Conservation (phyloP, 306 rosid genomes). For the Corylus avellana region DNA sequence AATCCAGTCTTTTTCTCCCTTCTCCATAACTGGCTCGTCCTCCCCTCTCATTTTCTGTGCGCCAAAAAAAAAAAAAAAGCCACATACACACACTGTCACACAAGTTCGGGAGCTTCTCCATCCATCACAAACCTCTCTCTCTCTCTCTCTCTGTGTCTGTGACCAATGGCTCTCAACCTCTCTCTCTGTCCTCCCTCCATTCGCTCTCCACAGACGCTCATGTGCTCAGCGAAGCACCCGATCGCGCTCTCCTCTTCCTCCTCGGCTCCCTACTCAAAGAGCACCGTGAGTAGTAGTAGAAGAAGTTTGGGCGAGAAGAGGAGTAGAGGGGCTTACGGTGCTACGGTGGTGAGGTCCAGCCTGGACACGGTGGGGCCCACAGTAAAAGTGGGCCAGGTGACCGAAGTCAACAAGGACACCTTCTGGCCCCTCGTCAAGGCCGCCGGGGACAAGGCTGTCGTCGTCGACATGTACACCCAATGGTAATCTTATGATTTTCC, state of each 20-base stretch:
- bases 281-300: conserved; percentile 20
- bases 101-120: neutral
- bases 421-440: conserved; percentile 98
- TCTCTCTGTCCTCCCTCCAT: conserved; percentile 43
- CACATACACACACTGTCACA: no score
- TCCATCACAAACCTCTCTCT: neutral
- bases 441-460: conserved; percentile 87
- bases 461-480: conserved; percentile 97
- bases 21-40: neutral
- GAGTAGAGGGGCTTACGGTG: conserved; percentile 14
- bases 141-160: neutral
- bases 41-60: neutral
- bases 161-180: conserved; percentile 58
- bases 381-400: conserved; percentile 69
- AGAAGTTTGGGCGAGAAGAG: conserved; percentile 11
- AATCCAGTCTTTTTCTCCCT: conserved; percentile 13
- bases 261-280: conserved; percentile 1
- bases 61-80: neutral
- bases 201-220: conserved; percentile 27
- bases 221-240: conserved; percentile 38
- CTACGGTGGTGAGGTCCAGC: conserved; percentile 51
- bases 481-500: conserved; percentile 43
- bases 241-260: conserved; percentile 18
- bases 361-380: conserved; percentile 70
- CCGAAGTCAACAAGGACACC: conserved; percentile 86